These are phyloP conservation scores for Galerina marginata DNA, from an alignment of 768 basidiomycete genomes.

Conservation along the genomic window DNA sequence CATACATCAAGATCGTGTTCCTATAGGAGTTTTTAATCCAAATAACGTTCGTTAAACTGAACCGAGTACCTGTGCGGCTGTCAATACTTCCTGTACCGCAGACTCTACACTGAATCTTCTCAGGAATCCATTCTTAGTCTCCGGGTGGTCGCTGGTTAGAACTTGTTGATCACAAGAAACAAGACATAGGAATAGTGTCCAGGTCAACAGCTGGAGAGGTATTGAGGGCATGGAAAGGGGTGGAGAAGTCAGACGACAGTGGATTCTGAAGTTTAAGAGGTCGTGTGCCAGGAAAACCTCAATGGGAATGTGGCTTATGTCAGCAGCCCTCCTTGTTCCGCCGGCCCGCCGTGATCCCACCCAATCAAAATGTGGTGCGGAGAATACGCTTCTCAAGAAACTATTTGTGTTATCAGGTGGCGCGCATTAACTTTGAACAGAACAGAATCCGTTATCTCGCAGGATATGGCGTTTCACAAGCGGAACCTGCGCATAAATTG, in stretches of 20 bases:
- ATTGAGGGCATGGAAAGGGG: conserved; percentile 1
- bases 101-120: conserved; percentile 16
- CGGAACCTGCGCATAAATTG: no score
- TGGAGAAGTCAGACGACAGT: background rate
- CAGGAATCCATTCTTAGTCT: conserved; percentile 11
- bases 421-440: no score
- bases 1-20: conserved; percentile 55
- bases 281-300: conserved; percentile 18
- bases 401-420: no score
- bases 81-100: conserved; percentile 12
- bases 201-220: background rate
- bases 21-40: conserved; percentile 31
- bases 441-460: no score
- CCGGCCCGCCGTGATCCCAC: no score
- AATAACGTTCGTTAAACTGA: background rate
- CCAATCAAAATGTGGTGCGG: no score
- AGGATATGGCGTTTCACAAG: no score
- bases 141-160: conserved; percentile 1
- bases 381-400: no score
- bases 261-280: conserved; percentile 2
- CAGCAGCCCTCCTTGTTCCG: background rate
- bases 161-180: conserved; percentile 14
- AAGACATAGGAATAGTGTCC: background rate
- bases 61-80: conserved; percentile 15
- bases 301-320: background rate